Evolutionary conservation across 257 asterid species (phyloP), one percentile per base, ranked within the genome.

Genomic region (Linderniella brevidens): DNA sequence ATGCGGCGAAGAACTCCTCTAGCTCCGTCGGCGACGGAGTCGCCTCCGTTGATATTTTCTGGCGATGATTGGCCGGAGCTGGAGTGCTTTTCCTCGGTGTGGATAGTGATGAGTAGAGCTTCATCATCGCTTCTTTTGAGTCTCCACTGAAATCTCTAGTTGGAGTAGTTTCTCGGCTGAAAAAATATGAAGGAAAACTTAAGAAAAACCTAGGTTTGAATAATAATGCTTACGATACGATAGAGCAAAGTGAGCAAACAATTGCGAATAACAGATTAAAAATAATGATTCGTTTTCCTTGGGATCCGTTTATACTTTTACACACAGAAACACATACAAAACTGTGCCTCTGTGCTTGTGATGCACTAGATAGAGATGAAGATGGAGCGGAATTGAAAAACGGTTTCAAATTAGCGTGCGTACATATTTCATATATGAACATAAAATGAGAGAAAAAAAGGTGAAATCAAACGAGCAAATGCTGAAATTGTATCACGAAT

Each of bases 1-100:
- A 71, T 40, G 37, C 72, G 25, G 75, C 11, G 67, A 84, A 84
- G 54, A 84, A 75, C 56, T 77, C 93, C 49, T 80, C 86, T 32
- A 84, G 55, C 75, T 77, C 93, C 12, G 46, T 71, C 42, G 53
- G 65, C 25, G 86, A 36, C 9, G 93, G 83, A 56, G 53, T 55
- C 56, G n/a, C 20, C 46, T 61, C 48, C 17, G 35, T 19, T 32
- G 55, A 46, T 25, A 42, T 47, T 37, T 46, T 46, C 51, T 37
- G 37, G 38, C 12, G 60, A 29, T 17, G 20, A 8, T 16, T 49
- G 16, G 49, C 46, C 36, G 49, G 37, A 44, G 48, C 14, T 9
- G 68, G 51, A 19, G 59, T 35, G 9, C 61, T 51, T 53, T 68
- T 61, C 58, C 25, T 61, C 37, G 49, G 8, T 8, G 50, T n/a